Conservation (phyloP, 306 rosid genomes). For the Casuarina glauca region DNA sequence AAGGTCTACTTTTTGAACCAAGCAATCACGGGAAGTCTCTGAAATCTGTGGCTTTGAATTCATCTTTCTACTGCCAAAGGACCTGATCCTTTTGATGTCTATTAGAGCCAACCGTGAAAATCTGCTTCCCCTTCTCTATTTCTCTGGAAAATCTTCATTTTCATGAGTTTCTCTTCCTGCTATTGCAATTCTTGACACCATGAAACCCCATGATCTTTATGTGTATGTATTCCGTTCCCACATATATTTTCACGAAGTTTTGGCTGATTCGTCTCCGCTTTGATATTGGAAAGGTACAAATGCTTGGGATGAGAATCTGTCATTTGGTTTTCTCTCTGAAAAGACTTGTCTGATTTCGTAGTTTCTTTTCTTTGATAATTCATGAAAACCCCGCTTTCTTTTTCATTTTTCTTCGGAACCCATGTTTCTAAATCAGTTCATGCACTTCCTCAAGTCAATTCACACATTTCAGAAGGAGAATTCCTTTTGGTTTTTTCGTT, state of each 20-base stretch:
- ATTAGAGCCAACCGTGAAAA: constrained; percentile 55
- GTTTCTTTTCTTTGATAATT: constrained; percentile 28
- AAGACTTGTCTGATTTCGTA: constrained; percentile 25
- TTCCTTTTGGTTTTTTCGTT: constrained; percentile 48
- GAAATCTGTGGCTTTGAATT: constrained; percentile 62
- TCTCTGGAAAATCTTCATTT: constrained; percentile 23
- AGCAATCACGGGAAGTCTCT: constrained; percentile 83
- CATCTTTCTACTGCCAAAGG: constrained; percentile 75
- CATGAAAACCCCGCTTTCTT: constrained; percentile 39
- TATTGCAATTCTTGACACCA: constrained; percentile 34
- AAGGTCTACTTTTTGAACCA: constrained; percentile 56
- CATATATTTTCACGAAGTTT: constrained; percentile 18
- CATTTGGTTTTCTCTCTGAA: constrained; percentile 22
- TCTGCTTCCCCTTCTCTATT: constrained; percentile 40
- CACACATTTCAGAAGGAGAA: constrained; percentile 79
- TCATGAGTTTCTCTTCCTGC: constrained; percentile 41
- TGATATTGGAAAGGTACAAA: constrained; percentile 13
- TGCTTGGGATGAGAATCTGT: constrained; percentile 25
- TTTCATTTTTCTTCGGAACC: constrained; percentile 34
- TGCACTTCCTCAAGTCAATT: constrained; percentile 74
- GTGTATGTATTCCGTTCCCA: constrained; percentile 21
- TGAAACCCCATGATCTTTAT: constrained; percentile 32
- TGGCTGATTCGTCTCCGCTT: constrained; percentile 21
- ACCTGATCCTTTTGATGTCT: constrained; percentile 64
- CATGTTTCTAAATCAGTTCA: constrained; percentile 82